Base-by-base conservation (phyloP, 2,329 filamentous ascomycete species). In the Fusarium penzigii region DNA sequence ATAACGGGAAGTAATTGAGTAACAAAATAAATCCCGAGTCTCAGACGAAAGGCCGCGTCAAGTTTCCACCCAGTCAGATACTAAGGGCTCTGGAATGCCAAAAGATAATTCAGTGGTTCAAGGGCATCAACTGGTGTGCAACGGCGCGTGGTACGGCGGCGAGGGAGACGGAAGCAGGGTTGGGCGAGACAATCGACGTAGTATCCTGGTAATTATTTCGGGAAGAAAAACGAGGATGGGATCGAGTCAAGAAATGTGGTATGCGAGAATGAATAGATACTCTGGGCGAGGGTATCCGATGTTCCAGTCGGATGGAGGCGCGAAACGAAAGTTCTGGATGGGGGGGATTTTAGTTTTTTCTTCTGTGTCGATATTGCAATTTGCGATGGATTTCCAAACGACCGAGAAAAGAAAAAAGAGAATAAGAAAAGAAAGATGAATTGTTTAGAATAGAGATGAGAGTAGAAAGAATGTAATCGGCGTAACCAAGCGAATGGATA, bases 401-500 rank as follows among this genome's bases (percentile, higher is more conserved):
- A 12, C 42, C 39, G 13, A 9, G 9, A 36, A 36, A 42, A 47
- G 25, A 40, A 56, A 46, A 46, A 36, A 47, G 54, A 58, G 42
- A 49, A 42, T 17, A 17, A 48, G 17, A 42, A 48, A 12, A 42
- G 20, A 25, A 25, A 25, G 20, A 25, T 25, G 20, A 7, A 5
- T 4, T 25, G 20, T 25, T 25, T 7, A 56, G 55, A 25, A 53
- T 44, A 46, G 29, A 47, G 54, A 58, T 39, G 47, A 29, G 42
- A 34, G 29, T 17, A 44, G 61, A 49, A 61, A 56, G 58, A 61
- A 56, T 51, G 55, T 52, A 32, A 43, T 25, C 49, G 48, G 57
- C 52, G 55, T 56, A 56, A 56, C 58, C 55, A 61, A 60, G 58
- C 52, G 58, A 61, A 49, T 58, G 58, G 58, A 53, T 58, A 52